Conservation (phyloP, 1,284 basidiomycete genomes). For the Fomitopsis pinicola region DNA sequence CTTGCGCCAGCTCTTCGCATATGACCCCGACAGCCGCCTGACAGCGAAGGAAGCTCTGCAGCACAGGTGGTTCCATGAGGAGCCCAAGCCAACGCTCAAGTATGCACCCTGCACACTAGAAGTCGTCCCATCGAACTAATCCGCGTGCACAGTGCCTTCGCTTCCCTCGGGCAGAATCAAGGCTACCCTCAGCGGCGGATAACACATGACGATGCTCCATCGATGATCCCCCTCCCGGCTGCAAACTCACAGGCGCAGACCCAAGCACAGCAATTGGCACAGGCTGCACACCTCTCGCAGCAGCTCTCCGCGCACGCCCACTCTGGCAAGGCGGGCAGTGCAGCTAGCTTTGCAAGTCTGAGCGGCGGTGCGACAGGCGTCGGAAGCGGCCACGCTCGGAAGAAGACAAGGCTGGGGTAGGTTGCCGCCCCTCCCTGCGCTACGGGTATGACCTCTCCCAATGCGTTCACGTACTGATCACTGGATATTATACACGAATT, state of each 20-base stretch:
- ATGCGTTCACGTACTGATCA: not conserved
- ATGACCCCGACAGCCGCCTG: conserved; percentile 86
- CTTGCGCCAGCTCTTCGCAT: conserved; percentile 80
- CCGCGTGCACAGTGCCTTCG: conserved; percentile 50
- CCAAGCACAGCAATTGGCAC: conserved; percentile 33
- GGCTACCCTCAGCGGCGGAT: conserved; percentile 71
- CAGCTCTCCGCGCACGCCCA: conserved; percentile 32
- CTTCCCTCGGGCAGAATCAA: conserved; percentile 48
- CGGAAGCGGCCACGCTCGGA: conserved; percentile 34
- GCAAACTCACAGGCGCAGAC: conserved; percentile 31
- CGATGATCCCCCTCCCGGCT: conserved; percentile 63
- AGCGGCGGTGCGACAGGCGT: conserved; percentile 39
- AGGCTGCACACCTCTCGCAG: conserved; percentile 30
- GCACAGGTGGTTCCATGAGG: conserved; percentile 81
- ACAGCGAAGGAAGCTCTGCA: conserved; percentile 79
- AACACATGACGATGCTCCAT: conserved; percentile 74
- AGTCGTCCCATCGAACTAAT: not conserved
- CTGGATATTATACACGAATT: not conserved
- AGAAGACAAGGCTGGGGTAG: conserved; percentile 41
- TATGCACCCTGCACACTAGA: conserved; percentile 28
- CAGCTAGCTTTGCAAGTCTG: conserved; percentile 46
- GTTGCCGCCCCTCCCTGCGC: not conserved
- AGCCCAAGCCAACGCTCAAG: conserved; percentile 73
- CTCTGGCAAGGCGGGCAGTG: conserved; percentile 45
- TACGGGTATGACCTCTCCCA: not conserved